Base-by-base conservation (phyloP, 805 yeast genomes). In the Cyberlindnera amylophila region DNA sequence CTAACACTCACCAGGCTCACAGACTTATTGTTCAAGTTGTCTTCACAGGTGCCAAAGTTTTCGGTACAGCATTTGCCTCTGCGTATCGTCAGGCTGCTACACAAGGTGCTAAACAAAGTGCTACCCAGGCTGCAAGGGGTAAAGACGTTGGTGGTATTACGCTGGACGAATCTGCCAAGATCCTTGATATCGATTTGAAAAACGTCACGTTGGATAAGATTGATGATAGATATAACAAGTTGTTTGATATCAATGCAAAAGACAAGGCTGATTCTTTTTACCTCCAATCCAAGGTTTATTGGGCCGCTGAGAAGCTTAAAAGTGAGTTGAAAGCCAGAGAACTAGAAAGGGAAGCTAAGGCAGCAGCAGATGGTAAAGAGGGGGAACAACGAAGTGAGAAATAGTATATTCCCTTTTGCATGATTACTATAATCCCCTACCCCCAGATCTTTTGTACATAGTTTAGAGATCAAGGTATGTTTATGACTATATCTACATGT, bases 71-170 rank as follows among this genome's bases (percentile, higher is more conserved):
- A 0, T 93, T 93, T 63, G 75, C 88, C n/a, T 96, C 89, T 63
- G 98, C 99, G 0, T 93, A 91, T 72, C 85, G 82, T 58, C 98
- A 93, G 67, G 95, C 96, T 2, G 96, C 98, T 14, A 86, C 91
- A 39, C 90, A 90, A 41, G 81, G 95, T n/a, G 88, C 91, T 2
- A 76, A 86, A 23, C 79, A 79, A 52, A 71, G 84, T 16, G 74
- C 80, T 6, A 64, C 71, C n/a, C 67, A 71, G 32, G 73, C 75
- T 4, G 65, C 67, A 35, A 65, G 70, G 59, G 63, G 75, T n/a
- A 58, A 63, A 21, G 64, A 63, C 24, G 79, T 87, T 47, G 98
- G 24, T 21, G 24, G 96, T 29, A 79, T 93, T 36, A 71, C 89
- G 6, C 71, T 88, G 30, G 95, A 86, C 52, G 99, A 93, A 66